phyloP scores from a whole-genome alignment of 2,329 filamentous ascomycete genomes.

The Alternaria gaisen region DNA sequence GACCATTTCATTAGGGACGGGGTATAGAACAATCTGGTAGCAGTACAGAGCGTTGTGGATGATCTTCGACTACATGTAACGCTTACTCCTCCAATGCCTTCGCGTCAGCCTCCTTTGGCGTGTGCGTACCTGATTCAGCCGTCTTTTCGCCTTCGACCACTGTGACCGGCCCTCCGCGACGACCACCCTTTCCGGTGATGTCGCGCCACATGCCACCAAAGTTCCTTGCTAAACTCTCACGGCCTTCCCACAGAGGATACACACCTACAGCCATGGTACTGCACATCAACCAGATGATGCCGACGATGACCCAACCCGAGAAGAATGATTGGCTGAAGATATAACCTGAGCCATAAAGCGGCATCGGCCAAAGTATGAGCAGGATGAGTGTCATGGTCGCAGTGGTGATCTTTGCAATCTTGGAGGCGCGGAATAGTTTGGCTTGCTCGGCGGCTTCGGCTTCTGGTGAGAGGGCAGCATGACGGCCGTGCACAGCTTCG shows the following conservation, averaged over 20 bases:
- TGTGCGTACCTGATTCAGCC: conserved; percentile 24
- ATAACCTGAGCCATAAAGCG: conserved; percentile 83
- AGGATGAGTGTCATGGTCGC: conserved; percentile 72
- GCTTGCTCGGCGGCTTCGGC: conserved; percentile 51
- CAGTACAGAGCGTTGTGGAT: background rate
- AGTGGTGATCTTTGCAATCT: conserved; percentile 66
- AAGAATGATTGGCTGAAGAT: conserved; percentile 84
- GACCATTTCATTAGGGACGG: too few relatives aligned
- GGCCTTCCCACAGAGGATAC: conserved; percentile 79
- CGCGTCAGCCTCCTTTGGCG: conserved; percentile 30
- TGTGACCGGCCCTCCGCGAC: conserved; percentile 15
- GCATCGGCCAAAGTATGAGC: conserved; percentile 88
- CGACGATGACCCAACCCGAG: conserved; percentile 74
- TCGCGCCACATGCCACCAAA: conserved; percentile 41
- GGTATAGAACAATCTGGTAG: background rate
- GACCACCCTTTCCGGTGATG: conserved; percentile 31
- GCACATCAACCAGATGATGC: conserved; percentile 80
- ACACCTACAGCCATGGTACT: conserved; percentile 77
- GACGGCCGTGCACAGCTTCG: conserved; percentile 63
- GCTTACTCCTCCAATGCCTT: conserved; percentile 21
- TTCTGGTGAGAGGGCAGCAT: conserved; percentile 38
- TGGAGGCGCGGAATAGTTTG: conserved; percentile 55
- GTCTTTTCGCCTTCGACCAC: conserved; percentile 32
- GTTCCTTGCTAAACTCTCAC: conserved; percentile 33
- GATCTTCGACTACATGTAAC: background rate